These are phyloP conservation scores for Coemansia sp. DNA, from an alignment of 192 early-diverging fungal genomes.

Conservation along the genomic window DNA sequence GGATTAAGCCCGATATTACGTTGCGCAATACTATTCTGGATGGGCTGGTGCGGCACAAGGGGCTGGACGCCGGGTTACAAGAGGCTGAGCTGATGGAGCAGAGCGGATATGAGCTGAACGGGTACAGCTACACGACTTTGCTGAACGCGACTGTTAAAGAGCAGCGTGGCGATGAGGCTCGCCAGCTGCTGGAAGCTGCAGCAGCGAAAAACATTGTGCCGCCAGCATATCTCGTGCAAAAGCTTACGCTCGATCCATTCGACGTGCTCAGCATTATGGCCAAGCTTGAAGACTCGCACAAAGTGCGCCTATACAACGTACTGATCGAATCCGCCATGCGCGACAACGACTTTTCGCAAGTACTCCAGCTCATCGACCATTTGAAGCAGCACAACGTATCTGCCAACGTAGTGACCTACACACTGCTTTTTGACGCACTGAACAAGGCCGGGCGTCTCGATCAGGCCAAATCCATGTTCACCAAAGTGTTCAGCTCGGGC, in stretches of 20 bases:
- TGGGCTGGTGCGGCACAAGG: constrained; percentile 22
- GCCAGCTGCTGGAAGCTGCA: constrained; percentile 15
- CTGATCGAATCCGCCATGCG: constrained; percentile 36
- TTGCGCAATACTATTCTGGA: constrained; percentile 45
- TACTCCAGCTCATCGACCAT: constrained; percentile 35
- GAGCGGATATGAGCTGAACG: constrained; percentile 27
- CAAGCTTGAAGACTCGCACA: constrained; percentile 8
- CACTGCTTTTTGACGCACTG: constrained; percentile 42
- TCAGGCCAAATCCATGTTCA: constrained; percentile 38
- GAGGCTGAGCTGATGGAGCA: constrained; percentile 37
- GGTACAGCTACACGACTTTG: constrained; percentile 33
- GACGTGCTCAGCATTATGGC: constrained; percentile 29
- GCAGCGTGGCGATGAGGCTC: constrained; percentile 17
- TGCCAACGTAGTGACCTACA: constrained; percentile 46
- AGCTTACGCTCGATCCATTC: constrained; percentile 20
- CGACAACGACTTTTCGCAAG: constrained; percentile 32
- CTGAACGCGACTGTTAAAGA: constrained; percentile 26
- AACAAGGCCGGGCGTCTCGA: constrained; percentile 42
- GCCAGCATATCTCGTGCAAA: constrained; percentile 20
- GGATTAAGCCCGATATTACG: constrained; percentile 32
- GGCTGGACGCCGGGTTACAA: constrained; percentile 28
- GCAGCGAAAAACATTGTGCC: constrained; percentile 30
- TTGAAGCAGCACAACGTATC: constrained; percentile 24
- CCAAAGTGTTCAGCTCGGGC: constrained; percentile 12
- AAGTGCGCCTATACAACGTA: constrained; percentile 40